Evolutionary conservation across 2,329 filamentous ascomycete species (phyloP).

Genomic region (Cephalotrichum gorgonifer): DNA sequence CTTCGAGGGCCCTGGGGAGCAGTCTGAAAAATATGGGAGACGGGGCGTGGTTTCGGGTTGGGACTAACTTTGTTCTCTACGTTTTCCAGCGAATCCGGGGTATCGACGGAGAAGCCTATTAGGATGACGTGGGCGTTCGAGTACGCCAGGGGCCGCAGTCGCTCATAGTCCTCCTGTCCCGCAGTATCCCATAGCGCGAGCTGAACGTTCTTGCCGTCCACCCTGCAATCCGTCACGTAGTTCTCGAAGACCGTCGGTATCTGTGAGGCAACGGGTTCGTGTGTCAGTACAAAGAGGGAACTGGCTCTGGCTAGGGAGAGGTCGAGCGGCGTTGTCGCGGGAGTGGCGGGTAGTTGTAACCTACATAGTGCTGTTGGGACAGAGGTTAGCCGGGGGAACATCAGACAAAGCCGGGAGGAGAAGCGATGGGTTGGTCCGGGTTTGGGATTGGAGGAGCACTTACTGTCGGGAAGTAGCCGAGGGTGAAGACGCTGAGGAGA

Average conservation of each 20-base stretch:
- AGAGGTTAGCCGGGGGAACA: conserved; percentile 13
- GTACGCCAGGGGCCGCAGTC: conserved; percentile 87
- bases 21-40: conserved; percentile 1
- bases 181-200: conserved; percentile 99
- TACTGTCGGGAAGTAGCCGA: conserved; percentile 96
- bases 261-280: conserved; percentile 28
- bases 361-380: conserved; percentile 46
- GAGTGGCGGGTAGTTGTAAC: conserved; percentile 15
- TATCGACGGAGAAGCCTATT: conserved; percentile 91
- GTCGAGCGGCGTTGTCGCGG: not conserved
- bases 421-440: no score
- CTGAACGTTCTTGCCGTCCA: conserved; percentile 98
- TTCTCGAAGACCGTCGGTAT: conserved; percentile 98
- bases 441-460: conserved; percentile 27
- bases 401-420: conserved; percentile 9
- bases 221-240: conserved; percentile 96
- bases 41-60: not conserved
- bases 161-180: conserved; percentile 96
- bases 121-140: conserved; percentile 95
- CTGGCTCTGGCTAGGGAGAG: not conserved
- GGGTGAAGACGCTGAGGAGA: conserved; percentile 91
- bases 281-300: not conserved
- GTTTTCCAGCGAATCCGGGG: conserved; percentile 92
- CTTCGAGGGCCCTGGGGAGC: not conserved
- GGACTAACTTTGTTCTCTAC: conserved; percentile 82